Conservation (phyloP, 2,329 filamentous ascomycete species). For the Aspergillus pseudotamarii region DNA sequence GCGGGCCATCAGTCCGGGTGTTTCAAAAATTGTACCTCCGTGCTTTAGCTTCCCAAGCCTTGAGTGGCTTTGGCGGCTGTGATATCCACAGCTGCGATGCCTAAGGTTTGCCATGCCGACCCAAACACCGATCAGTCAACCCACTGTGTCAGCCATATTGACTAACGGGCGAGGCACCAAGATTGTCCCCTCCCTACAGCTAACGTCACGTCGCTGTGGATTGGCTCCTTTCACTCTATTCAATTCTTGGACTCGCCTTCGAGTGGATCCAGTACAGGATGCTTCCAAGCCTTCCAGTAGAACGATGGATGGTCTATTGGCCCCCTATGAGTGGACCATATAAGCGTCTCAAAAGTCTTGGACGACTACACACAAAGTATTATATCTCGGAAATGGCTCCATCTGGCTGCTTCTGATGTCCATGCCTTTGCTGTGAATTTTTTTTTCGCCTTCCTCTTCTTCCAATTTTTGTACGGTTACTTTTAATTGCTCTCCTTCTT, state of each 20-base stretch:
- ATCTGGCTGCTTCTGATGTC: constrained; percentile 14
- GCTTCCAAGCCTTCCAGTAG: neutral
- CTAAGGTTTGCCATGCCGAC: constrained; percentile 1
- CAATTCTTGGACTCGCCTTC: constrained; percentile 11
- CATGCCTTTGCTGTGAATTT: neutral
- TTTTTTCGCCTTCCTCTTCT: constrained; percentile 9
- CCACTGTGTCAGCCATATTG: constrained; percentile 22
- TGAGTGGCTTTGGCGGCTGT: constrained; percentile 3
- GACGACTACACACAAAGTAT: neutral
- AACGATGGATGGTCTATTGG: constrained; percentile 1
- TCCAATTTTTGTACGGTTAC: constrained; percentile 10
- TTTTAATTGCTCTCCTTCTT: constrained; percentile 17
- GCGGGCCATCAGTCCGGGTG: constrained; percentile 6
- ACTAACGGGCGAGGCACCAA: neutral
- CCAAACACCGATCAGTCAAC: constrained; percentile 12
- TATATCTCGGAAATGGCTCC: constrained; percentile 4
- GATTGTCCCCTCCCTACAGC: neutral
- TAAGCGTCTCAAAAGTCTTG: constrained; percentile 4
- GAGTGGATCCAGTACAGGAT: neutral
- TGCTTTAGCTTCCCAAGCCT: constrained; percentile 2
- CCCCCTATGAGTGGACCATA: neutral
- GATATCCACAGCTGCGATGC: neutral
- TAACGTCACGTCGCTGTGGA: constrained; percentile 4
- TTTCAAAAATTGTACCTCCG: constrained; percentile 9
- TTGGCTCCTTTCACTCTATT: constrained; percentile 5